Evolutionary conservation across 345 rosid genomes (phyloP).

Genomic region (Eucalyptus urophylla): DNA sequence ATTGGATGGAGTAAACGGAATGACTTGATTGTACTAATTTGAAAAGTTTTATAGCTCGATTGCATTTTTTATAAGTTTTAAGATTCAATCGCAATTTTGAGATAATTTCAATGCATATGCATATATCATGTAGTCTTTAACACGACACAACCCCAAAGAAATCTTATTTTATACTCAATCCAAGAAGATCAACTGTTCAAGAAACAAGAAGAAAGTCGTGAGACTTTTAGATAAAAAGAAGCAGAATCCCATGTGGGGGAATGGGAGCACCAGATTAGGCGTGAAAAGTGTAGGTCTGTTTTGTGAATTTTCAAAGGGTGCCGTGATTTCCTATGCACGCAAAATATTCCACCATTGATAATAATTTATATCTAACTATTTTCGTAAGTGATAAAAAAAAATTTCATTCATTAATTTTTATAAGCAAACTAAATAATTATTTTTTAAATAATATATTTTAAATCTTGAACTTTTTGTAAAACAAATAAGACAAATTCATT

Average conservation of each 20-base stretch:
- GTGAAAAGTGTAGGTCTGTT: constrained; percentile 4
- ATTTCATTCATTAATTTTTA: no score
- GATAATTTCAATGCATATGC: background rate
- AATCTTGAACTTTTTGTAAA: no score
- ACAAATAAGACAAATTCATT: no score
- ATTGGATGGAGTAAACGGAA: background rate
- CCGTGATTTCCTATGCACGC: background rate
- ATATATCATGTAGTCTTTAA: background rate
- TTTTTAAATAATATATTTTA: no score
- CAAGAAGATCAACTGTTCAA: background rate
- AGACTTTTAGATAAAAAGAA: background rate
- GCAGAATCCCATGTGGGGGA: background rate
- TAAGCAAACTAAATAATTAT: no score
- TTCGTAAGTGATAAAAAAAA: no score
- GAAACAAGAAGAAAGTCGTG: background rate
- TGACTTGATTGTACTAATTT: no score
- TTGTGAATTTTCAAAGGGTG: background rate
- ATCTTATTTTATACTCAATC: background rate
- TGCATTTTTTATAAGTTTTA: no score
- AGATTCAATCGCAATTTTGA: no score
- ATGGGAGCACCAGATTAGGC: background rate
- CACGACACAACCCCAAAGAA: background rate
- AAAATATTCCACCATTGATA: no score
- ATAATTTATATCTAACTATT: no score
- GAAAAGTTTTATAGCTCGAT: no score